Percentiles rank a stretch among this genome's conserved stretches.
Conservation (phyloP, 2,329 filamentous ascomycete genomes). For the Lasiodiplodia sp. region DNA sequence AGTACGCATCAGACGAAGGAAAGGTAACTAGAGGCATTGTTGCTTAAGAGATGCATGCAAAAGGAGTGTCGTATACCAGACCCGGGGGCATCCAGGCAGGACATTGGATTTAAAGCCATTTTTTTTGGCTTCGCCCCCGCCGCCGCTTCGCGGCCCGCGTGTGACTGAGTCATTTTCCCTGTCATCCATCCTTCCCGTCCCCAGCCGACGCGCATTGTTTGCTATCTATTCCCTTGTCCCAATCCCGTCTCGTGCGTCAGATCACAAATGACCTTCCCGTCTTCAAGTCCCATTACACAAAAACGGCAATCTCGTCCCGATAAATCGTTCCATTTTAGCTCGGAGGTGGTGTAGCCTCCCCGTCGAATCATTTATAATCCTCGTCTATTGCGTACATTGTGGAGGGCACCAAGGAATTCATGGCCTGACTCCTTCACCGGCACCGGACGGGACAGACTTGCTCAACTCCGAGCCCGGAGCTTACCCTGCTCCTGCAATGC, state of each 20-base stretch:
- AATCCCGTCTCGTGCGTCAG: not conserved
- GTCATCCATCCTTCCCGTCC: not conserved
- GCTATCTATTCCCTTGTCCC: constrained; percentile 5
- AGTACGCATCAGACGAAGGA: constrained; percentile 26
- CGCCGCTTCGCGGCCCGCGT: not conserved
- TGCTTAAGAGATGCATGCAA: not conserved
- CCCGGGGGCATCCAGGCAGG: not conserved
- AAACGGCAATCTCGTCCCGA: not conserved
- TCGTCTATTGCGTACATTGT: not conserved
- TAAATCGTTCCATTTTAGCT: not conserved
- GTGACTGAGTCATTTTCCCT: constrained; percentile 18
- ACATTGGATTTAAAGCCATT: not conserved
- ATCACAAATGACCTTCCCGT: not conserved
- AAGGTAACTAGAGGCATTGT: not conserved
- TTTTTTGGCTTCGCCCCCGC: not conserved
- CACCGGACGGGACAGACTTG: too few species aligned
- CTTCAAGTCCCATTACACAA: not conserved
- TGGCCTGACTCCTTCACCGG: too few species aligned
- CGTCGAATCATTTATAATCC: not conserved
- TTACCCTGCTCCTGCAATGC: too few species aligned
- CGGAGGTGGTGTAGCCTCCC: not conserved
- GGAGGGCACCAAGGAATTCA: too few species aligned
- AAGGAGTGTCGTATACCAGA: not conserved
- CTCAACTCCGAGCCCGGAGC: too few species aligned
- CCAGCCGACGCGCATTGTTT: not conserved